A percentile compares a stretch with the other conserved stretches of the same genome.
Evolutionary conservation across 2,329 filamentous ascomycete species (phyloP).

Genomic region (Penicillium sp.): DNA sequence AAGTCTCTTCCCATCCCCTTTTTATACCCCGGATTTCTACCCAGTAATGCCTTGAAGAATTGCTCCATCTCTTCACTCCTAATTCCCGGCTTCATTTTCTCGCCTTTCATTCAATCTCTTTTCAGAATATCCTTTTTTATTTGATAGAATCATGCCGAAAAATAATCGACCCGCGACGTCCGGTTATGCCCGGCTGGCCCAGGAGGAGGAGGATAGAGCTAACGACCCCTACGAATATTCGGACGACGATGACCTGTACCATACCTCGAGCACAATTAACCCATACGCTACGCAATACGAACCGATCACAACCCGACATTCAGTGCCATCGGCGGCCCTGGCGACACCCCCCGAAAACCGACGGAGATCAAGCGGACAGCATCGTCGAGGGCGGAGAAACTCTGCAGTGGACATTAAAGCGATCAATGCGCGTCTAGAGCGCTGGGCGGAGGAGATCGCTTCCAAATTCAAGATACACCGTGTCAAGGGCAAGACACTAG

Average conservation of each 20-base stretch:
- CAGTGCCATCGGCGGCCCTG: slow-evolving; percentile 53
- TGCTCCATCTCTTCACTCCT: slow-evolving; percentile 13
- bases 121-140: slow-evolving; percentile 26
- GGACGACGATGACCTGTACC: slow-evolving; percentile 68
- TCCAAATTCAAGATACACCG: slow-evolving; percentile 91
- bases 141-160: slow-evolving; percentile 63
- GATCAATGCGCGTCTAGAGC: slow-evolving; percentile 92
- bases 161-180: slow-evolving; percentile 70
- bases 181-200: slow-evolving; percentile 82
- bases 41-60: slow-evolving; percentile 26
- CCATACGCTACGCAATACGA: slow-evolving; percentile 65
- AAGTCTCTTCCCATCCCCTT: slow-evolving; percentile 5
- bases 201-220: slow-evolving; percentile 68
- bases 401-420: slow-evolving; percentile 95
- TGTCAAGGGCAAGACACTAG: slow-evolving; percentile 72
- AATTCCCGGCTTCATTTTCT: slow-evolving; percentile 17
- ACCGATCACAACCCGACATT: slow-evolving; percentile 57
- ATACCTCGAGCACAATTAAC: slow-evolving; percentile 60
- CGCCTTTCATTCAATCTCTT: slow-evolving; percentile 20
- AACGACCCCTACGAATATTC: slow-evolving; percentile 65
- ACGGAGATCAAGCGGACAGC: slow-evolving; percentile 55
- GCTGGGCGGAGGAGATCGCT: slow-evolving; percentile 98
- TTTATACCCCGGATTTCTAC: slow-evolving; percentile 13
- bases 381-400: slow-evolving; percentile 68
- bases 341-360: slow-evolving; percentile 46